Evolutionary conservation across 139 green algal genomes (phyloP).

Genomic region (Tetraselmis striata): DNA sequence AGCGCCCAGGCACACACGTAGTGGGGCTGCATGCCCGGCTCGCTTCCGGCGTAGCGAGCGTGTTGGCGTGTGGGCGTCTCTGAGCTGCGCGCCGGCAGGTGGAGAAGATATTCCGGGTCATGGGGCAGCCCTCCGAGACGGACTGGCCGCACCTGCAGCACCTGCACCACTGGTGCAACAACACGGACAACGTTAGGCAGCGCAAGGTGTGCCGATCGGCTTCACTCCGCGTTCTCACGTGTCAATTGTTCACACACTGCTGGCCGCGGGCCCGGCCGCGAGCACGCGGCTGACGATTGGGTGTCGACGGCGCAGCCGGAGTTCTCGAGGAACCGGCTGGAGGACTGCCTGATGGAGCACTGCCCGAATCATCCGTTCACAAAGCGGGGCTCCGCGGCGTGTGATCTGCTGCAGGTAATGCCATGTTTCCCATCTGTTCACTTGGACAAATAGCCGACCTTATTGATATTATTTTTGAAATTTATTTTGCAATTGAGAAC

Average conservation of each 20-base stretch:
- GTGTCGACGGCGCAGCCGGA: background rate
- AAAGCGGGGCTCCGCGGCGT: background rate
- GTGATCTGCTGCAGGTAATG: background rate
- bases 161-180: slow-evolving; percentile 52
- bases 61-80: no score
- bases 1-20: no score
- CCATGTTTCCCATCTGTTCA: no score
- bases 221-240: background rate
- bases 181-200: slow-evolving; percentile 39
- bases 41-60: no score
- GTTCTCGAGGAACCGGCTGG: background rate
- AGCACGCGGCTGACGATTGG: background rate
- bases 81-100: background rate
- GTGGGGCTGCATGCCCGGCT: no score
- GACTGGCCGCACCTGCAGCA: slow-evolving; percentile 43
- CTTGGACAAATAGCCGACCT: no score
- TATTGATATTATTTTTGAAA: no score
- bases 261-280: no score
- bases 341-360: background rate
- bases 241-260: no score
- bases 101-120: slow-evolving; percentile 27
- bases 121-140: slow-evolving; percentile 43
- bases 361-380: background rate
- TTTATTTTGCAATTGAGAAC: no score
- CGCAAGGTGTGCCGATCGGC: background rate